Evolutionary conservation across 2,329 filamentous ascomycete species (phyloP), one percentile per base, ranked within the genome.

Genomic region (Penicillium sp.): DNA sequence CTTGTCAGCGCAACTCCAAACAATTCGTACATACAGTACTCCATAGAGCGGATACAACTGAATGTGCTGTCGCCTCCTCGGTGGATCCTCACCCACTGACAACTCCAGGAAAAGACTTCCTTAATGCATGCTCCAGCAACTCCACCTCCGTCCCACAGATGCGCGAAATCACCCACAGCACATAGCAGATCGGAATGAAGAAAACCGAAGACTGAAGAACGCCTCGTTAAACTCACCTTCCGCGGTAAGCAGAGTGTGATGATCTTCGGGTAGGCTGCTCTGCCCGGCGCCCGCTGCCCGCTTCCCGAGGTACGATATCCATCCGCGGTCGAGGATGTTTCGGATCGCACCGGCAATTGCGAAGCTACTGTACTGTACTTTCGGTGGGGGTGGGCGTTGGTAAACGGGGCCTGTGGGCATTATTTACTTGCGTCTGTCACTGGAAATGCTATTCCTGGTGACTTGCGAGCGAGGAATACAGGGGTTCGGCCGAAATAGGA

Each of bases 81-180:
- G 28, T 59, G 47, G 49, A 53, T 10, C 44, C 26, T n/a, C 12
- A 8, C 26, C 24, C 56, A 51, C 37, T 24, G 15, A 10, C n/a
- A 53, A 3, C 38, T 9, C 24, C 17, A 35, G 26, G 26, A 35
- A 24, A 38, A 58, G 26, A 6, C 1, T 45, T 51, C 28, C 37
- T 9, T 53, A 38, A 30, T 17, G 22, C 3, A 53, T 15, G 19
- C 44, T 26, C 38, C 19, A 44, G 9, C 40, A 22, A 22, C 40
- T 44, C 56, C 56, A 53, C 49, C 45, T 28, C 35, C 22, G 7
- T 45, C 22, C 28, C 28, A 35, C n/a, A 44, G n/a, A 37, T 59
- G 22, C 17, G 49, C 47, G 24, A 45, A 53, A 19, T 53, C 22
- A 44, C 24, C n/a, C 10, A 44, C 17, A 19, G 19, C 33, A 37